Conservation (phyloP, 139 green algal species). For the Desmodesmus armatus region DNA sequence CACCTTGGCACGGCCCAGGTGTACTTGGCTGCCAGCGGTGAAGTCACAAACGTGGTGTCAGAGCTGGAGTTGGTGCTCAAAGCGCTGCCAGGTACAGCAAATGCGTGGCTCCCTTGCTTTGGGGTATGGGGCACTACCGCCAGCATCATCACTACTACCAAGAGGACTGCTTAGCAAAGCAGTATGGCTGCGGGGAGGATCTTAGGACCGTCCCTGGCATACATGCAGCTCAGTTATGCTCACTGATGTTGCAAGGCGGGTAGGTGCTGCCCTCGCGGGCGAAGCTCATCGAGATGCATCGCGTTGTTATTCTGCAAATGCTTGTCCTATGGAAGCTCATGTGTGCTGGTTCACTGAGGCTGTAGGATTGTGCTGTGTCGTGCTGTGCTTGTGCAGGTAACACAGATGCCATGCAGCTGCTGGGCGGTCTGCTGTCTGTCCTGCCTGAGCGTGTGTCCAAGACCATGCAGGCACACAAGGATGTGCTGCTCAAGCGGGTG, state of each 20-base stretch:
- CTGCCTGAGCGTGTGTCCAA: conserved; percentile 35
- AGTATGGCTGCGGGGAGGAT: no score
- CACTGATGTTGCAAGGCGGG: no score
- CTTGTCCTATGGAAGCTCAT: no score
- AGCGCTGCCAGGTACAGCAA: conserved; percentile 59
- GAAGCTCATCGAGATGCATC: no score
- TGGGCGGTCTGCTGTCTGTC: conserved; percentile 57
- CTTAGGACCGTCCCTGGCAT: no score
- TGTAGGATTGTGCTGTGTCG: neutral
- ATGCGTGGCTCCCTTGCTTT: no score
- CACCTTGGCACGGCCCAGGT: conserved; percentile 80
- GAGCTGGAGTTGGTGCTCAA: conserved; percentile 78
- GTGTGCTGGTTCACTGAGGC: no score
- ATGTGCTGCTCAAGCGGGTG: conserved; percentile 9
- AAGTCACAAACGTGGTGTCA: conserved; percentile 70
- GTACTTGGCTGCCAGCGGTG: conserved; percentile 54
- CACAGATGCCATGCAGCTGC: conserved; percentile 33
- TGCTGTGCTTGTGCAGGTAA: neutral
- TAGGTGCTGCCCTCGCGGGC: conserved; percentile 45
- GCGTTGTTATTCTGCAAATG: no score
- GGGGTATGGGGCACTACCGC: no score
- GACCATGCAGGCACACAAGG: conserved; percentile 16
- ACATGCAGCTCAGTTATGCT: no score
- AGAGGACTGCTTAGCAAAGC: no score
- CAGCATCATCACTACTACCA: conserved; percentile 40